Conservation (phyloP, 192 early-diverging fungal genomes). For the Ramicandelaber brevisporus region DNA sequence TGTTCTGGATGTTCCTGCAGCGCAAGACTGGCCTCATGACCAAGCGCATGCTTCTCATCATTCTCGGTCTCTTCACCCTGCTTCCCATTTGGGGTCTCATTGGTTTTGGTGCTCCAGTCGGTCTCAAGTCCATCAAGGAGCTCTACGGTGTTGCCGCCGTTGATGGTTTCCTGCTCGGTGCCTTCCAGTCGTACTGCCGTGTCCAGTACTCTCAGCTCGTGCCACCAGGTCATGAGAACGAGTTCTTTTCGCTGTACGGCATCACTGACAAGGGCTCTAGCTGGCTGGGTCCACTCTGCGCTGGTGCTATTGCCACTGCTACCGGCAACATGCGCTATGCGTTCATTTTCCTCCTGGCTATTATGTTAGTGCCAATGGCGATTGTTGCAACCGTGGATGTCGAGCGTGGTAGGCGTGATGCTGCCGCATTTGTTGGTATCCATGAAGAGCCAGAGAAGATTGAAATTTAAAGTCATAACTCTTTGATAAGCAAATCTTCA, state of each 20-base stretch:
- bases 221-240: constrained; percentile 32
- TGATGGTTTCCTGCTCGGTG: constrained; percentile 34
- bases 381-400: too few species aligned
- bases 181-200: constrained; percentile 24
- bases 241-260: constrained; percentile 51
- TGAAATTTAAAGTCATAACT: too few species aligned
- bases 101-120: constrained; percentile 23
- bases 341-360: constrained; percentile 26
- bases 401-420: too few species aligned
- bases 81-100: constrained; percentile 38
- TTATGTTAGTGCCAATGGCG: too few species aligned
- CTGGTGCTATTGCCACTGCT: constrained; percentile 26
- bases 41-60: constrained; percentile 23
- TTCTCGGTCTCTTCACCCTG: constrained; percentile 16
- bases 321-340: constrained; percentile 24
- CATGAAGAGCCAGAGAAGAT: too few species aligned
- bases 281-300: constrained; percentile 45
- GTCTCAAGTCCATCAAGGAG: constrained; percentile 21
- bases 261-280: constrained; percentile 40
- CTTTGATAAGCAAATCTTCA: too few species aligned
- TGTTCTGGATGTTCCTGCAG: constrained; percentile 26
- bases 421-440: too few species aligned
- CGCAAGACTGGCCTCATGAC: constrained; percentile 17
- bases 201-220: constrained; percentile 33
- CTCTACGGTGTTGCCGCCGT: constrained; percentile 26